phyloP scores from a whole-genome alignment of 1,284 basidiomycete genomes.

The Puccinia triticina region DNA sequence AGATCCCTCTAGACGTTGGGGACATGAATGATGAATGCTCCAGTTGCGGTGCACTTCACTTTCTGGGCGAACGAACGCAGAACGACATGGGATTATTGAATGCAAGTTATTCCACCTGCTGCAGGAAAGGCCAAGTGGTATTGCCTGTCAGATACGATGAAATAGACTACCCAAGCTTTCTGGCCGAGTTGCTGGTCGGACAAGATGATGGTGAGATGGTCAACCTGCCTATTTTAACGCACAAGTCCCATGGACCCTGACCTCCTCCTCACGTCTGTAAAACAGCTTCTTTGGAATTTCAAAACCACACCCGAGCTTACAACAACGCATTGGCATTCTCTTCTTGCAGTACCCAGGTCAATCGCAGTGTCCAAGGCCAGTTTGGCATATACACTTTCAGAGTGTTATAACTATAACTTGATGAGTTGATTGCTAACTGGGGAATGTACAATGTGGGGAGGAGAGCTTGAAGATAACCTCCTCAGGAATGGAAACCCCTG shows the following conservation, averaged over 20 bases:
- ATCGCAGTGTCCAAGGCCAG: background rate
- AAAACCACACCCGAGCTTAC: background rate
- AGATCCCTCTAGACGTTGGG: too few relatives aligned
- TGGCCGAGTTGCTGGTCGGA: background rate
- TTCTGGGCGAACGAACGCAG: background rate
- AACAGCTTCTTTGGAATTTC: background rate
- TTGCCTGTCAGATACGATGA: background rate
- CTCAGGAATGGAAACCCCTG: too few relatives aligned
- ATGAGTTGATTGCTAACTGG: too few relatives aligned
- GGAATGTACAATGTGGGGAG: too few relatives aligned
- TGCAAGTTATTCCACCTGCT: background rate
- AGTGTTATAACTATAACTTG: too few relatives aligned
- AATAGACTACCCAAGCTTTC: background rate
- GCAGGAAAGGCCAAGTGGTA: background rate
- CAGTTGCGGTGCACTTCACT: background rate
- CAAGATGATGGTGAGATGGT: background rate
- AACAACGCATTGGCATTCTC: constrained; percentile 22
- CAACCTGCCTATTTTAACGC: background rate
- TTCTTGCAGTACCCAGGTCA: background rate
- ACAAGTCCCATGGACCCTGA: too few relatives aligned
- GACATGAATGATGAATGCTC: background rate
- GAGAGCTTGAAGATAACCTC: too few relatives aligned
- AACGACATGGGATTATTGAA: background rate
- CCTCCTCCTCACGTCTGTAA: background rate
- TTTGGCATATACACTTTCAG: background rate